Base-by-base conservation (phyloP, 2,329 filamentous ascomycete species). In the Colletotrichum sp. region DNA sequence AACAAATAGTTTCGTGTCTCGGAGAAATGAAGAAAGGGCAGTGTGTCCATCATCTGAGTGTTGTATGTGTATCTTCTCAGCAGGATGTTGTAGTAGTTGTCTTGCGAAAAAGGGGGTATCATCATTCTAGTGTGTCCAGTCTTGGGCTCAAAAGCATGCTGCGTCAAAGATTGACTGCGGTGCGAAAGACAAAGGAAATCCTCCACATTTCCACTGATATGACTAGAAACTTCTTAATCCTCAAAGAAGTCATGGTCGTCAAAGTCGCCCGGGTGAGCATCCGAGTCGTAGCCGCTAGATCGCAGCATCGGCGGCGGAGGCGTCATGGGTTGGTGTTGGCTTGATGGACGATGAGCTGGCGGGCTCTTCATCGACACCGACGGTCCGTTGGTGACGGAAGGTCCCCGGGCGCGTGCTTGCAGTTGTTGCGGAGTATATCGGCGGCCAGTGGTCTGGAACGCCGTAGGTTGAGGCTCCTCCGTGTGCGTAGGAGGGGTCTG, bases 281-380 rank as follows among this genome's bases (percentile, higher is more conserved):
- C 92, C 34, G 87, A 87, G 81, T 93, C 92, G 81, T 93, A 93
- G 36, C 87, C 87, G 75, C 87, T 88, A 39, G 88, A 83, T 39
- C 86, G 87, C 89, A 92, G 91, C 90, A 93, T 92, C 0, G 91
- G 91, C 32, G 92, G 91, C 0, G 91, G 91, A 32, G 92, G 91
- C 71, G 92, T 93, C 76, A 89, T 85, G 8, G 90, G 90, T 52
- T 85, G 85, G 59, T 85, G 85, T 18, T 80, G 80, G 79, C 77
- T 85, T 82, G 73, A 83, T 6, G 73, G 83, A 28, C 84, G 86
- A 26, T 85, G 86, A 69, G 86, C 85, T 3, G 90, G 88, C 15
- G 88, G 89, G 32, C 82, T 85, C 32, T 82, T 81, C 78, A 84
- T 82, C 75, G 86, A 87, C 69, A 87, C 87, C 16, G 83, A 84